phyloP scores from a whole-genome alignment of 306 rosid genomes.

The Cucumis hystrix region DNA sequence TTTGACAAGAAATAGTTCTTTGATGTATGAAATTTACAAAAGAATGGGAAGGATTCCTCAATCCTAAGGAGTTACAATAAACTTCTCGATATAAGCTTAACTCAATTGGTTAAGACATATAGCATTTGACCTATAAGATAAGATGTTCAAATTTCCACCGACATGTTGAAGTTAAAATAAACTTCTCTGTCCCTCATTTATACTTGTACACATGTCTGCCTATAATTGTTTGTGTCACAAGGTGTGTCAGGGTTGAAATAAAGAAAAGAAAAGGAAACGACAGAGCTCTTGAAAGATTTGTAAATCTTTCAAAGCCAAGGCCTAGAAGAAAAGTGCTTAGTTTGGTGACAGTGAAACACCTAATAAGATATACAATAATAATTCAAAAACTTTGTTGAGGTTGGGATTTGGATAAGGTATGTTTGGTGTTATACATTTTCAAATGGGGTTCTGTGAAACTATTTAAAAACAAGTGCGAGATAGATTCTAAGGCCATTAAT shows the following conservation, averaged over 20 bases:
- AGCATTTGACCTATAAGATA: background rate
- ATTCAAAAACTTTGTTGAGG: background rate
- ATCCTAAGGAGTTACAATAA: background rate
- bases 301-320: background rate
- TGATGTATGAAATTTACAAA: background rate
- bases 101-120: background rate
- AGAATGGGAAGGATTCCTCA: background rate
- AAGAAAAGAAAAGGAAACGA: background rate
- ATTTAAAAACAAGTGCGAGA: background rate
- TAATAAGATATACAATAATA: background rate
- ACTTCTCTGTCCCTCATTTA: background rate
- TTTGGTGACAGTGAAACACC: background rate
- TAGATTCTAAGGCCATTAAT: background rate
- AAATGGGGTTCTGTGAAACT: background rate
- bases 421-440: background rate
- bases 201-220: background rate
- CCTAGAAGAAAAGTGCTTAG: background rate
- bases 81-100: background rate
- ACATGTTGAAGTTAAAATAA: background rate
- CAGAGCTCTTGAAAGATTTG: background rate
- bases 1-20: background rate
- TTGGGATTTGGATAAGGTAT: background rate
- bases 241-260: background rate
- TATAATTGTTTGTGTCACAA: background rate
- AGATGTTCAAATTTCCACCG: background rate